A percentile compares a stretch with the other conserved stretches of the same genome.
Evolutionary conservation across 2,329 filamentous ascomycete species (phyloP).

Genomic region (Ascosphaera apis): DNA sequence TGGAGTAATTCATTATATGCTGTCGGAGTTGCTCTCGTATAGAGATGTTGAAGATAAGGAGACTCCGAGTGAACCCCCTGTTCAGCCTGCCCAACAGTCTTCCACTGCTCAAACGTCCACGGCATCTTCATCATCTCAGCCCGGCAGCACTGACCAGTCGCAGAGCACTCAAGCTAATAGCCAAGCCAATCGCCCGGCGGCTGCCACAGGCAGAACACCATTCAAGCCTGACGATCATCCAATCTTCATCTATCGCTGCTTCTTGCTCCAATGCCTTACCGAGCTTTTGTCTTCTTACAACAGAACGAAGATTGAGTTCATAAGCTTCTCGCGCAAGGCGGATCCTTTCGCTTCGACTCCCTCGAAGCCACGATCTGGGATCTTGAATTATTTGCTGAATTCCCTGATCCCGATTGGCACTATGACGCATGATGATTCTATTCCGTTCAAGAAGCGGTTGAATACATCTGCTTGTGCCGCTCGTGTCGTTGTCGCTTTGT

Average conservation of each 20-base stretch:
- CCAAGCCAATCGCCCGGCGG: too few species aligned
- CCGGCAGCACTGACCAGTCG: too few species aligned
- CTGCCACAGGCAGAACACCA: constrained; percentile 30
- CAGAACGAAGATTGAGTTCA: constrained; percentile 90
- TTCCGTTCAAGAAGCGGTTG: constrained; percentile 59
- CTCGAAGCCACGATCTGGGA: constrained; percentile 76
- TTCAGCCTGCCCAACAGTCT: constrained; percentile 10
- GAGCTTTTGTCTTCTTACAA: constrained; percentile 86
- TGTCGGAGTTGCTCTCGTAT: constrained; percentile 80
- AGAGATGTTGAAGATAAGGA: constrained; percentile 81
- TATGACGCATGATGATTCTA: constrained; percentile 48
- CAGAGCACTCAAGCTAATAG: too few species aligned
- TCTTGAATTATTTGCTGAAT: constrained; percentile 82
- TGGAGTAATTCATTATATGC: constrained; percentile 81
- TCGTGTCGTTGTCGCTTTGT: constrained; percentile 63
- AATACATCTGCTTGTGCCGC: constrained; percentile 73
- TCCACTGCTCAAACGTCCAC: constrained; percentile 9
- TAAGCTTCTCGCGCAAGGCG: constrained; percentile 90
- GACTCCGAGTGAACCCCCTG: constrained; percentile 11
- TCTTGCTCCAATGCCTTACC: constrained; percentile 73
- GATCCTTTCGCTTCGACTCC: constrained; percentile 67
- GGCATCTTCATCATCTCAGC: too few species aligned
- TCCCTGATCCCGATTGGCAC: constrained; percentile 46
- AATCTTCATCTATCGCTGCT: constrained; percentile 91
- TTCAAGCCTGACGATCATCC: constrained; percentile 90